Evolutionary conservation across 2,329 filamentous ascomycete species (phyloP).

Genomic region (Graphium sp.): DNA sequence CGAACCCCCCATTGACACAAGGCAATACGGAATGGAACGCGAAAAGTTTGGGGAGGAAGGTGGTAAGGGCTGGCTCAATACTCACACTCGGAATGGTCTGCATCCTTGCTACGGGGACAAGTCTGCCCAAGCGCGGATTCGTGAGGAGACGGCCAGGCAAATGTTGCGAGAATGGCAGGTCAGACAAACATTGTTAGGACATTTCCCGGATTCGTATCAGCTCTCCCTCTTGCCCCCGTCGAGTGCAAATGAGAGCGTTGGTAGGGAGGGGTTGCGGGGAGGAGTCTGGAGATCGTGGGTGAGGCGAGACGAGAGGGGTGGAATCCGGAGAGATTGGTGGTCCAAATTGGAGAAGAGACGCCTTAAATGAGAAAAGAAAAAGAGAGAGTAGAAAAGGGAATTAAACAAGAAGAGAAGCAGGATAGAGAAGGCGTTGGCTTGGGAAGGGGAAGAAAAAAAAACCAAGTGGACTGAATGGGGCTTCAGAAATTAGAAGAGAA

Average conservation of each 20-base stretch:
- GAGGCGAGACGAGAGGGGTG: too few relatives aligned
- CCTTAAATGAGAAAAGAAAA: conserved; percentile 2
- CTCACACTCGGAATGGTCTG: conserved; percentile 35
- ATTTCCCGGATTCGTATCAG: conserved; percentile 2
- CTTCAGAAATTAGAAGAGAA: conserved; percentile 2
- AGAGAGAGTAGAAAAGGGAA: conserved; percentile 4
- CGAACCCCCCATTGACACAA: conserved; percentile 2
- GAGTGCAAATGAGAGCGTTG: too few relatives aligned
- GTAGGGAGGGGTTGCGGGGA: too few relatives aligned
- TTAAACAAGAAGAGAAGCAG: conserved; percentile 3
- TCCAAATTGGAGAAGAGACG: not conserved
- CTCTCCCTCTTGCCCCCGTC: too few relatives aligned
- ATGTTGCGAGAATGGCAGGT: conserved; percentile 5
- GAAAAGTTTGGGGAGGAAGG: conserved; percentile 3
- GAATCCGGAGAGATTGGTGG: not conserved
- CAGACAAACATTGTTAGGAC: conserved; percentile 4
- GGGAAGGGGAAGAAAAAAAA: not conserved
- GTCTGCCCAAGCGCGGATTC: conserved; percentile 11
- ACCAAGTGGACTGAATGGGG: not conserved
- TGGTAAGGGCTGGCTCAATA: conserved; percentile 8
- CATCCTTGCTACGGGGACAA: conserved; percentile 24
- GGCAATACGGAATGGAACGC: not conserved
- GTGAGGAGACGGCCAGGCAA: conserved; percentile 10
- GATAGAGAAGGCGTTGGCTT: conserved; percentile 2
- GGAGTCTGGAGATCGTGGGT: too few relatives aligned